A percentile compares a stretch with the other conserved stretches of the same genome.
phyloP scores from a whole-genome alignment of 306 rosid species.

The Lathyrus tuberosus region DNA sequence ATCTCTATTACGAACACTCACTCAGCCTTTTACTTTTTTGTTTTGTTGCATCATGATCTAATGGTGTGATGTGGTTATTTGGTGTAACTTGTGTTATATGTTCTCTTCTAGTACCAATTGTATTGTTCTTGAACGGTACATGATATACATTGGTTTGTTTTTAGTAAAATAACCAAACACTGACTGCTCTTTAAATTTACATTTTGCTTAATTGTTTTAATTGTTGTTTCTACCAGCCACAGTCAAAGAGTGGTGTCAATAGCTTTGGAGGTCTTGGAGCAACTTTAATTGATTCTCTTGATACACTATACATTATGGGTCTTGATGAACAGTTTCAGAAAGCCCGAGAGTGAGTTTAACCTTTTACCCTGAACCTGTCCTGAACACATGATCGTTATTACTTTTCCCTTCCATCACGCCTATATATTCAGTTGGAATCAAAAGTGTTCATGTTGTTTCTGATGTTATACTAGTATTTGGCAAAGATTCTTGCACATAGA shows the following conservation, averaged over 20 bases:
- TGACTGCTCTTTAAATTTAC: background rate
- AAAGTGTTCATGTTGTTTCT: slow-evolving; percentile 15
- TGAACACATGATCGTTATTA: slow-evolving; percentile 8
- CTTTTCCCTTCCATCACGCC: slow-evolving; percentile 19
- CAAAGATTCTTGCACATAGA: slow-evolving; percentile 11
- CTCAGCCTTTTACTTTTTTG: slow-evolving; percentile 29
- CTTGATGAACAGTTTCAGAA: slow-evolving; percentile 84
- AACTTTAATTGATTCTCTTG: slow-evolving; percentile 92
- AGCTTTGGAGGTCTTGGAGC: slow-evolving; percentile 99
- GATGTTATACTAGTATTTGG: slow-evolving; percentile 24
- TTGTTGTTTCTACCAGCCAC: slow-evolving; percentile 70
- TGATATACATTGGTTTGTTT: slow-evolving; percentile 1
- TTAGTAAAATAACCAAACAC: background rate
- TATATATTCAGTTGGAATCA: slow-evolving; percentile 21
- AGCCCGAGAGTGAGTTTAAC: slow-evolving; percentile 85
- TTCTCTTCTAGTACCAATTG: background rate
- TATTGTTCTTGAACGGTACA: slow-evolving; percentile 15
- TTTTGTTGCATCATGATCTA: slow-evolving; percentile 23
- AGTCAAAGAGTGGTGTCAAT: slow-evolving; percentile 83
- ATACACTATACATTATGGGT: slow-evolving; percentile 94
- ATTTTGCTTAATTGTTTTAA: slow-evolving; percentile 39
- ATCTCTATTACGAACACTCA: slow-evolving; percentile 24
- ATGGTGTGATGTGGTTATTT: slow-evolving; percentile 21
- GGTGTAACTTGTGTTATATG: slow-evolving; percentile 15
- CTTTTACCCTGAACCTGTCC: slow-evolving; percentile 25